Evolutionary conservation across 306 rosid genomes (phyloP), one percentile per base, ranked within the genome.

Genomic region (Cucumis cinereus): DNA sequence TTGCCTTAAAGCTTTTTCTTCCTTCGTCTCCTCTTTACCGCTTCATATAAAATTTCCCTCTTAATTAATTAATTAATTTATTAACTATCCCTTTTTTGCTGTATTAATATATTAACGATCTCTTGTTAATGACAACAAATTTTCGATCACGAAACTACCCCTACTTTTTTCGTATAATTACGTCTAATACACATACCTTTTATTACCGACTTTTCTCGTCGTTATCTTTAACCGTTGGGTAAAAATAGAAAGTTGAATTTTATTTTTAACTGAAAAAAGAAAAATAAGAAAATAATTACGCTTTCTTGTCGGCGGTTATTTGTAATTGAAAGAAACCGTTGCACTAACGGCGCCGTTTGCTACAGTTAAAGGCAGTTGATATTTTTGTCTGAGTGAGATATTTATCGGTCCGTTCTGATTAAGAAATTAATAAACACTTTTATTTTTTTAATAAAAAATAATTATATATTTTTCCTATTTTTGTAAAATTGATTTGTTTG

Each of bases 21-120:
- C 50, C 52, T 45, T 12, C 26, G 5, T 12, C 43, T 20, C 36
- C 35, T 47, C 75, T 60, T 74, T 19, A 38, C 47, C 52, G 41
- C 78, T 41, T 74, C 40, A 74, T 54, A 74, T 74, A 74, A 53
- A 19, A 19, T 55, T 9, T 23, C 54, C 38, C 66, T 74, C 64
- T 33, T 33, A 54, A 20, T 54, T 35, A 54, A 57, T 55, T 54
- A 1, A 54, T 74, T 35, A 22, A 36, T 55, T 74, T 12, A 55
- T 36, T 36, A 52, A 20, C 20, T n/a, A 24, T 24, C 2, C 14
- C 4, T 47, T 3, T 47, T 35, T 54, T 12, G 20, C 14, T 3
- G 17, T 8, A 30, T 53, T 54, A 5, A 22, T 14, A 54, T 16
- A 38, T 26, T 38, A 36, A 35, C 22, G 14, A 53, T 16, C 30